These are phyloP conservation scores for Penicillium fuscoglaucum DNA, from an alignment of 2,329 filamentous ascomycete species.

Conservation along the genomic window DNA sequence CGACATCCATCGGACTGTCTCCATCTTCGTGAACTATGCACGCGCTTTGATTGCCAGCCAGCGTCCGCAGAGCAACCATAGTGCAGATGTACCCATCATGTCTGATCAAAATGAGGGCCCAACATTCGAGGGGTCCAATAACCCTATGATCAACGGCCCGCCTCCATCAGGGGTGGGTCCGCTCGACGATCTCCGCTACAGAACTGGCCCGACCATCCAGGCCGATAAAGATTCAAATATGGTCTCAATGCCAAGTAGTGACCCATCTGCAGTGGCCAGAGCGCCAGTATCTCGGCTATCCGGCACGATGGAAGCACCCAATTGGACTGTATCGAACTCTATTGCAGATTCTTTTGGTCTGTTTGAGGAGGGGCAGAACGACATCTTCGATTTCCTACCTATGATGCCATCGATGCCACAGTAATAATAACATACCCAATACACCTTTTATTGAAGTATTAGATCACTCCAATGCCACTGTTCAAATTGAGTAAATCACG, in stretches of 20 bases:
- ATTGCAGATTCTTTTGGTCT: constrained; percentile 41
- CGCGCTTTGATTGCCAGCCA: constrained; percentile 35
- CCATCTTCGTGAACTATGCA: constrained; percentile 40
- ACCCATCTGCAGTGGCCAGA: constrained; percentile 22
- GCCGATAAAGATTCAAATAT: constrained; percentile 22
- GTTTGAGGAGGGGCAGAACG: constrained; percentile 40
- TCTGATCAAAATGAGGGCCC: constrained; percentile 19
- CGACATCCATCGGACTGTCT: constrained; percentile 42
- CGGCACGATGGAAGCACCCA: constrained; percentile 36
- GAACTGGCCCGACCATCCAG: constrained; percentile 19
- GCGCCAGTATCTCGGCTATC: constrained; percentile 28
- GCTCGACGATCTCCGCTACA: constrained; percentile 23
- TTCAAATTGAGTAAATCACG: not conserved
- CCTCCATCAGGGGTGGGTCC: constrained; percentile 17
- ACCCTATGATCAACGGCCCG: constrained; percentile 21
- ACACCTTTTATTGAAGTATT: not conserved
- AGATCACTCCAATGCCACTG: not conserved
- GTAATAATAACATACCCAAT: constrained; percentile 6
- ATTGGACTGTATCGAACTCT: constrained; percentile 39
- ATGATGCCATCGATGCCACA: constrained; percentile 35
- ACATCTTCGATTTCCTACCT: constrained; percentile 40
- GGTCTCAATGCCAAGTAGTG: constrained; percentile 20
- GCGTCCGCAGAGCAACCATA: constrained; percentile 18
- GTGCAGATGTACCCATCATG: constrained; percentile 17
- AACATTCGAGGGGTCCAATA: constrained; percentile 17